Base-by-base conservation (phyloP, 78 protist species). In the Dictyostelium firmibasis region DNA sequence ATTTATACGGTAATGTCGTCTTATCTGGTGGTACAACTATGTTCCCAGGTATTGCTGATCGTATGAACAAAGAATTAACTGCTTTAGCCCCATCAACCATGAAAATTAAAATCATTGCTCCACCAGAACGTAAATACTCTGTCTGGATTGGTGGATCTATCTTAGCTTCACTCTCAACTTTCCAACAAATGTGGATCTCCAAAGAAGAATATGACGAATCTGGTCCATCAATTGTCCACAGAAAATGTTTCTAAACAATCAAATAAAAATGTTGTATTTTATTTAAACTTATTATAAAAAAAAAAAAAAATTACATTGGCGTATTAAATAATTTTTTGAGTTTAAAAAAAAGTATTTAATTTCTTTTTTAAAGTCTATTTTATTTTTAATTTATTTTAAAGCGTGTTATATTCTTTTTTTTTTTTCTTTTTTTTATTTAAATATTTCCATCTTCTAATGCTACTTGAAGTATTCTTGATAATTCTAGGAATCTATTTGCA, bases 21-120 rank as follows among this genome's bases (percentile, higher is more conserved):
- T n/a, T 98, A 94, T 96, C 99, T 1, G 99, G 99, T 31, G 99
- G 99, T 50, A 97, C 98, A 72, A 97, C 99, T 85, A 96, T 98
- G 98, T 98, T 87, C 95, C 69, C 96, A 27, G 98, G 99, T 47
- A 82, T 98, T 41, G 98, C 96, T 29, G 98, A 94, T 81, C 97
- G 99, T 81, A 89, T 98, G 98, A 91, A 83, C 70, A 96, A 94
- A 79, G 91, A 70, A 57, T 77, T 74, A 27, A 83, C 95, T 41
- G 93, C 92, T 43, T 87, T 97, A 6, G 99, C 99, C 8, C 99
- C 99, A 79, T 62, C 96, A 74, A 72, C 97, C 76, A 96, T 96
- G 97, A 97, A 97, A 98, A 86, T 98, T 95, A 97, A 97, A 97
- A 93, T 98, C 92, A 89, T 96, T 44, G 99, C 99, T n/a, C 99